Percentiles rank a stretch among this genome's conserved stretches.
Conservation (phyloP, 2,329 filamentous ascomycete genomes). For the Paecilomyces sp. region DNA sequence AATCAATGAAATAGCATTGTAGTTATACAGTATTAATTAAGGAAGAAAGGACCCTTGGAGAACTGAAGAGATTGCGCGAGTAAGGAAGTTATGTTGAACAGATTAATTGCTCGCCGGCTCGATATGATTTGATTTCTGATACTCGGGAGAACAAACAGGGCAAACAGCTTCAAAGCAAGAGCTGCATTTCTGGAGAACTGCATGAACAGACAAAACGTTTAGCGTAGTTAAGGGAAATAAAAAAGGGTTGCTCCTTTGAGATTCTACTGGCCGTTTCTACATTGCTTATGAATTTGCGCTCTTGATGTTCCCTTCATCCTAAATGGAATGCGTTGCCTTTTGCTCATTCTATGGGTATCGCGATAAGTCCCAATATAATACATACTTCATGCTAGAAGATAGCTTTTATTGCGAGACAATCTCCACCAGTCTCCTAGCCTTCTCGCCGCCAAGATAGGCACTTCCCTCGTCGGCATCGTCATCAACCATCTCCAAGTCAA, state of each 20-base stretch:
- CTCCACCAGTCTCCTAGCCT: conserved; percentile 30
- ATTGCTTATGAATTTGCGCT: no score
- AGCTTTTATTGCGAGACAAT: conserved; percentile 12
- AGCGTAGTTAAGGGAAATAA: not conserved
- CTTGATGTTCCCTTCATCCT: no score
- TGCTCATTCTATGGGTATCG: not conserved
- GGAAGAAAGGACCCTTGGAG: not conserved
- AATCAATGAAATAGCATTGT: not conserved
- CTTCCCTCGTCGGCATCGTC: conserved; percentile 32
- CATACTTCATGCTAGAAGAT: not conserved
- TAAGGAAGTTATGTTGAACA: not conserved
- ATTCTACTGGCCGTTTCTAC: not conserved
- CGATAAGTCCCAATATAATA: not conserved
- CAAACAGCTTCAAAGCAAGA: not conserved
- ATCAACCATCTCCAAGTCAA: conserved; percentile 41
- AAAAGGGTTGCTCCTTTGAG: no score
- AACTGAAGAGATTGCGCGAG: not conserved
- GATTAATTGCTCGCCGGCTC: not conserved
- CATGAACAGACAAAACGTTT: not conserved
- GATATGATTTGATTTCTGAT: not conserved
- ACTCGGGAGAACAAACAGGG: not conserved
- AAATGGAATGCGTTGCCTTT: not conserved
- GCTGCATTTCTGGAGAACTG: not conserved
- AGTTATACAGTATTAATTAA: not conserved
- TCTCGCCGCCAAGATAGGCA: conserved; percentile 36